Evolutionary conservation across 257 asterid species (phyloP), one percentile per base, ranked within the genome.

Genomic region (Sherardia arvensis): DNA sequence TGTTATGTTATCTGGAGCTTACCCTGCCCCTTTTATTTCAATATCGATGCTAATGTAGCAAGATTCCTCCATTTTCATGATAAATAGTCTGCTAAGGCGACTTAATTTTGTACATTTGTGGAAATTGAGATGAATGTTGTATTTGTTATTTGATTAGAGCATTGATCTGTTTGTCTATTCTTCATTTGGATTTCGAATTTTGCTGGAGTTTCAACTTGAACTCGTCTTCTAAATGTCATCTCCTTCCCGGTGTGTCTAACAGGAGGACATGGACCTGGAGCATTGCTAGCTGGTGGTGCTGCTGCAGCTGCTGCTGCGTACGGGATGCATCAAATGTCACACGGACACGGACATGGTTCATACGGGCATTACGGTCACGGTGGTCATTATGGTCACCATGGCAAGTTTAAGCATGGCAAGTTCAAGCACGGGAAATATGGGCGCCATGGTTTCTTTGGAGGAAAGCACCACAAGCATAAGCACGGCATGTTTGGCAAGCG

Each of bases 301-400:
- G 94, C 95, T 0, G 96, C 90, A 1, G 95, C 95, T 3, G 95
- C 90, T 0, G 95, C 89, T 36, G 91, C 85, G 20, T 89, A 86
- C 45, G 99, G 96, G 51, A 93, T 88, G 25, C 97, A 89, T 78
- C 95, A 85, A 66, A 62, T 87, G 61, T 22, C 80, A 8, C 97
- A 38, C 12, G 47, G 47, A 8, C 97, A 38, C 12, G 47, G 47
- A 38, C 47, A 89, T 30, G 84, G 94, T n/a, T 81, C 78, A 14
- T 71, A 73, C 70, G 56, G 56, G 12, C 78, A 73, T 25, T 68
- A 33, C 26, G 67, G 64, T 47, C 87, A 81, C 48, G 95, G 95
- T 25, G 90, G 91, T 29, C 79, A 63, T 60, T 73, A 14, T 40
- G 87, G 88, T 28, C 78, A 73, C 54, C 68, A 69, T 49, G 56